These are phyloP conservation scores for Ophiocordyceps camponoti-leonardi DNA, from an alignment of 2,329 filamentous ascomycete genomes.

Conservation along the genomic window DNA sequence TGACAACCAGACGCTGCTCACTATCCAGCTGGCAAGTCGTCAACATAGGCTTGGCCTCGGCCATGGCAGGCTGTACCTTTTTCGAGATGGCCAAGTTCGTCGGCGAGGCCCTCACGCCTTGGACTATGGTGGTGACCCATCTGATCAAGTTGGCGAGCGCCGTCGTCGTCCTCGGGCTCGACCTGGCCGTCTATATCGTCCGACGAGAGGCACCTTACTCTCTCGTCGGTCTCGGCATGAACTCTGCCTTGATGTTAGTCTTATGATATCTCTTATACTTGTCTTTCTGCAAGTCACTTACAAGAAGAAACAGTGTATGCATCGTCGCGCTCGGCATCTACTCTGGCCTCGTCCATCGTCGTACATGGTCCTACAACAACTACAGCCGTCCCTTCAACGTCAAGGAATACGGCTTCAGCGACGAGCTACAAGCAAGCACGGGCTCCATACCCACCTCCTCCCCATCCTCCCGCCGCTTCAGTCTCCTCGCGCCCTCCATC, in stretches of 20 bases:
- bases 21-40: constrained; percentile 39
- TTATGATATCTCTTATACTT: not conserved
- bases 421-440: constrained; percentile 13
- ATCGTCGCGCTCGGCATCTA: constrained; percentile 28
- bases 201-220: constrained; percentile 29
- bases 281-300: not conserved
- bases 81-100: constrained; percentile 28
- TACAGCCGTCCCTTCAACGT: constrained; percentile 31
- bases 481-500: too few species aligned
- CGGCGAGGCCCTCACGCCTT: constrained; percentile 34
- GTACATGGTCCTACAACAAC: constrained; percentile 29
- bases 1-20: constrained; percentile 1
- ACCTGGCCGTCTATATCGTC: constrained; percentile 31
- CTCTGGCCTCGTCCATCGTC: constrained; percentile 27
- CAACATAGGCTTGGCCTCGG: constrained; percentile 30
- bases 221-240: constrained; percentile 28
- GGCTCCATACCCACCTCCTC: constrained; percentile 6
- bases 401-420: constrained; percentile 28
- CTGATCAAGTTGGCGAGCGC: constrained; percentile 31
- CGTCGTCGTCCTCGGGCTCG: constrained; percentile 28
- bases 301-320: constrained; percentile 15
- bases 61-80: constrained; percentile 27
- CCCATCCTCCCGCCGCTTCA: not conserved
- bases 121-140: constrained; percentile 34
- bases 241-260: constrained; percentile 29